Percentiles rank a stretch among this genome's conserved stretches.
These are phyloP conservation scores for Penicillium herquei DNA, from an alignment of 495 filamentous ascomycete species.

Conservation along the genomic window DNA sequence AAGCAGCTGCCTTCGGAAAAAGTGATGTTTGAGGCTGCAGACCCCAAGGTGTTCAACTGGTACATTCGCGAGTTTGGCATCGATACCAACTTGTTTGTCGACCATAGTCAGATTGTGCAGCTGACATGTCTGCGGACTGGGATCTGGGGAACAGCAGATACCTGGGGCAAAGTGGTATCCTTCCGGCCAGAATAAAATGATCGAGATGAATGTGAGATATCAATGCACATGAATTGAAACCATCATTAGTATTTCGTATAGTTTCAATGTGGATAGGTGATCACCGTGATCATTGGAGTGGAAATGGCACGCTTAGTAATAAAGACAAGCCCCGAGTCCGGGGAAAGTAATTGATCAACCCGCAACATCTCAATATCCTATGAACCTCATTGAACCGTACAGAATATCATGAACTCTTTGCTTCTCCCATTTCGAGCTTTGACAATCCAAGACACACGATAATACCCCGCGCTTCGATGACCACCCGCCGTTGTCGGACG, in stretches of 20 bases:
- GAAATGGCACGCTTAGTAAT: not conserved
- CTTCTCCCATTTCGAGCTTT: not conserved
- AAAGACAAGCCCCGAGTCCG: conserved; percentile 10
- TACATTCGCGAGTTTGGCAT: conserved; percentile 59
- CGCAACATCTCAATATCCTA: conserved; percentile 2
- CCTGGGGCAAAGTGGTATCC: conserved; percentile 57
- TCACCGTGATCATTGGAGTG: not conserved
- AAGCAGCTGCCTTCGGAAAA: conserved; percentile 52
- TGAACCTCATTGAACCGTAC: not conserved
- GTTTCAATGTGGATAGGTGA: not conserved
- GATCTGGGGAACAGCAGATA: conserved; percentile 58
- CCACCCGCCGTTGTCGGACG: not conserved
- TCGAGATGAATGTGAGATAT: not conserved
- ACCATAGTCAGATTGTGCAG: conserved; percentile 62
- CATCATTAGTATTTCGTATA: no score
- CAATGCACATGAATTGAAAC: no score
- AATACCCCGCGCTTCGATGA: conserved; percentile 6
- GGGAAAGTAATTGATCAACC: conserved; percentile 12
- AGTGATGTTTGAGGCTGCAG: conserved; percentile 64
- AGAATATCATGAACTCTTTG: not conserved
- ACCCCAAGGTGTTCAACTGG: conserved; percentile 59
- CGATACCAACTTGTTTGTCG: conserved; percentile 59
- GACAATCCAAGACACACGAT: not conserved
- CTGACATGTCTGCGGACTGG: conserved; percentile 51
- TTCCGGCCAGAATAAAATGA: conserved; percentile 34